Evolutionary conservation across 106 monocot genomes (phyloP), one percentile per base, ranked within the genome.

Genomic region (Platanthera guangdongensis): DNA sequence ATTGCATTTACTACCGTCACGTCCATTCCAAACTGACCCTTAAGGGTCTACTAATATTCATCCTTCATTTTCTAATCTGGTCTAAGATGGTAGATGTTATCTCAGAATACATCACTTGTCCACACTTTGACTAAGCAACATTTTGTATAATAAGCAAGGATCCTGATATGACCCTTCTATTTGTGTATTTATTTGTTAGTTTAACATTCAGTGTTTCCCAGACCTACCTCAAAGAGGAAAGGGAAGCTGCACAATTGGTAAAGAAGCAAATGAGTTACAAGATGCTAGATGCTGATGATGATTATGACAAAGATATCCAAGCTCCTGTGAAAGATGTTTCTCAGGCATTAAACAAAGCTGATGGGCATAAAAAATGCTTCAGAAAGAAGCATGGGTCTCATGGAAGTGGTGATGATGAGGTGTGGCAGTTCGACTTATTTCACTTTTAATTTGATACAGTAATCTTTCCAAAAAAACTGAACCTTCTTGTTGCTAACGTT

Each of bases 231-330:
- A 86, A 80, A 73, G 62, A 87, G 76, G 93, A 89, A 82, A 93
- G 83, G 51, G 87, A 89, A 76, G 88, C 95, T 68, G 87, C 85
- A 18, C 64, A 80, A 14, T 75, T 93, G 28, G 95, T 74, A 4
- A 87, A 78, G 78, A 90, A 91, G 84, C 95, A 96, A 51, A 87
- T 22, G 77, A 88, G 81, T 51, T 96, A 96, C 77, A 87, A 82
- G 74, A 48, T 96, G 13, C 67, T 96, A 74, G 90, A 88, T 71
- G 85, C 81, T 78, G 95, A 95, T 51, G 90, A 93, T 74, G 88
- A 92, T 47, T 86, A 89, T 59, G 84, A 83, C 60, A 65, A 5
- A 15, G 25, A 80, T 39, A 53, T 16, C n/a, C 62, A 22, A 50
- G 51, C 59, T 60, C 13, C 78, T 13, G 21, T 30, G 15, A 79